Conservation (phyloP, 2,329 filamentous ascomycete genomes). For the Orbilia javanica region DNA sequence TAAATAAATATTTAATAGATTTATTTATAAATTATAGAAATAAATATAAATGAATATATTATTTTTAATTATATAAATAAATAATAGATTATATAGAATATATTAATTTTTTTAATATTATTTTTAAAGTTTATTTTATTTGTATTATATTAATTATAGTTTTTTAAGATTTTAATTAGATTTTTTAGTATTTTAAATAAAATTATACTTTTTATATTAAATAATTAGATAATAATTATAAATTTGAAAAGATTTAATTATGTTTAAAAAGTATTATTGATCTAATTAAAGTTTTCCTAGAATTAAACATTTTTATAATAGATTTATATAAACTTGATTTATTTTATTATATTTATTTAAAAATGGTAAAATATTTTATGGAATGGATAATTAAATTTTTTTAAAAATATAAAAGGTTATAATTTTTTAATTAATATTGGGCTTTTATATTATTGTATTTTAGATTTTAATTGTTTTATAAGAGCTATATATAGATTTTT, state of each 20-base stretch:
- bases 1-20: background rate
- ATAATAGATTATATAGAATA: constrained; percentile 6
- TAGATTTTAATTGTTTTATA: background rate
- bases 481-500: background rate
- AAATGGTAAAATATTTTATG: background rate
- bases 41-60: background rate
- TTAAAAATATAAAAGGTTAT: background rate
- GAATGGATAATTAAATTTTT: background rate
- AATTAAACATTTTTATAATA: background rate
- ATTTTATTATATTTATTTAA: constrained; percentile 6
- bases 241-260: background rate
- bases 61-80: constrained; percentile 4
- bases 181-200: background rate
- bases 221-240: background rate
- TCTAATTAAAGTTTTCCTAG: background rate
- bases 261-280: background rate
- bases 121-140: background rate
- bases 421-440: too few relatives aligned
- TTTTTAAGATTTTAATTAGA: background rate
- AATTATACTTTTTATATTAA: background rate
- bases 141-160: too few relatives aligned
- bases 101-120: constrained; percentile 3
- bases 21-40: background rate
- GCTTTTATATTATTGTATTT: too few relatives aligned
- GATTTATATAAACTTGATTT: constrained; percentile 10